A percentile compares a stretch with the other conserved stretches of the same genome.
Evolutionary conservation across 352 stramenopile genomes (phyloP).

Genomic region (Globisporangium viniferum): DNA sequence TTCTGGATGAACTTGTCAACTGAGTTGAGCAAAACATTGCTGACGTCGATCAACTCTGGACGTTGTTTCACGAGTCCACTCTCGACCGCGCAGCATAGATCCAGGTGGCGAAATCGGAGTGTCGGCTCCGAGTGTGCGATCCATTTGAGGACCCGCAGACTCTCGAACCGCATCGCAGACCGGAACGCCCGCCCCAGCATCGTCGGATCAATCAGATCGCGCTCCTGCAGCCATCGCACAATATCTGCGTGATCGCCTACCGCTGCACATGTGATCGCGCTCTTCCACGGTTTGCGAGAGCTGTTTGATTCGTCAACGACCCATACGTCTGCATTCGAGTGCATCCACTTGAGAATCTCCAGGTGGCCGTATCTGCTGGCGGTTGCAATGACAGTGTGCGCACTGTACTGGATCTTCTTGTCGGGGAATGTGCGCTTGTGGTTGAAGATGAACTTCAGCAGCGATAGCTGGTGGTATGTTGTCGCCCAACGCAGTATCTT

Average conservation of each 20-base stretch:
- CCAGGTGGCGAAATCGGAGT: too few species aligned
- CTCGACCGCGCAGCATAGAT: too few species aligned
- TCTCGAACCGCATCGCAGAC: not conserved
- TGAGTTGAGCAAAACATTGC: too few species aligned
- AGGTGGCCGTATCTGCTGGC: not conserved
- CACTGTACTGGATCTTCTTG: not conserved
- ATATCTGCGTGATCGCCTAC: not conserved
- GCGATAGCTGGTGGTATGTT: not conserved
- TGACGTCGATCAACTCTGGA: too few species aligned
- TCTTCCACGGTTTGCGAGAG: not conserved
- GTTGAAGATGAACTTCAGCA: not conserved
- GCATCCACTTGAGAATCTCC: constrained; percentile 3
- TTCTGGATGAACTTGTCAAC: too few species aligned
- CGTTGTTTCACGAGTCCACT: too few species aligned
- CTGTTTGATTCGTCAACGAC: not conserved
- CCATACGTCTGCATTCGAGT: not conserved
- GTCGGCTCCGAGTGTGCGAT: not conserved
- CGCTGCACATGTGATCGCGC: not conserved
- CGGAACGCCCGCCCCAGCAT: not conserved
- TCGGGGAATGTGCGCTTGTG: not conserved
- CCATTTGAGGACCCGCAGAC: not conserved
- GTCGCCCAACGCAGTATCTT: not conserved
- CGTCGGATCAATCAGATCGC: not conserved
- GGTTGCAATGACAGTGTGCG: constrained; percentile 1
- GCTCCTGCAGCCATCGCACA: not conserved